Evolutionary conservation across 1,139 yeast species (phyloP).

Genomic region (Yamadazyma blattariae): DNA sequence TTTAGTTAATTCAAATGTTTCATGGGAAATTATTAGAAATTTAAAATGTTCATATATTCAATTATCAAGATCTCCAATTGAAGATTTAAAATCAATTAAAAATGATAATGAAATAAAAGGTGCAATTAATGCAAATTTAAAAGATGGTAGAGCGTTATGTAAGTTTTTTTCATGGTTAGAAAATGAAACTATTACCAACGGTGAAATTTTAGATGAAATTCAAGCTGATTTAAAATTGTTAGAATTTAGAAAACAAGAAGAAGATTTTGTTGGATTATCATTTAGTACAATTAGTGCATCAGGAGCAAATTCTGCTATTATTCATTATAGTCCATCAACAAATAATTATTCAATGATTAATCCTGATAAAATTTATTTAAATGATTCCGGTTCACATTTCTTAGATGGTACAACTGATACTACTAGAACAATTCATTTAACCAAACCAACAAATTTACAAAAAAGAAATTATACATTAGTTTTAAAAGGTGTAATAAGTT

Average conservation of each 20-base stretch:
- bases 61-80: constrained; percentile 59
- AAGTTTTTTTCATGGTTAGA: constrained; percentile 89
- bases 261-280: constrained; percentile 75
- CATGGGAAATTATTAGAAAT: constrained; percentile 78
- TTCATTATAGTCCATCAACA: constrained; percentile 73
- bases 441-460: constrained; percentile 66
- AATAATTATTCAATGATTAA: constrained; percentile 66
- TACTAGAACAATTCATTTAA: constrained; percentile 87
- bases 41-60: constrained; percentile 40
- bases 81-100: constrained; percentile 74
- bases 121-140: constrained; percentile 73
- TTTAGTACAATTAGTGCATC: constrained; percentile 92
- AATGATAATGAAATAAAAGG: constrained; percentile 72
- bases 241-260: constrained; percentile 60
- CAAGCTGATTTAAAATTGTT: constrained; percentile 71
- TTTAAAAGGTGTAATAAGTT: constrained; percentile 84
- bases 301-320: constrained; percentile 90
- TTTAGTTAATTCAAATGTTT: constrained; percentile 61
- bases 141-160: constrained; percentile 82
- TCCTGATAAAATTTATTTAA: constrained; percentile 73
- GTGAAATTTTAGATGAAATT: constrained; percentile 68
- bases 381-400: constrained; percentile 94
- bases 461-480: constrained; percentile 80
- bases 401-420: constrained; percentile 96
- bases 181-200: constrained; percentile 50